phyloP scores from a whole-genome alignment of 2,329 filamentous ascomycete species.

The Cladobotryum protrusum region DNA sequence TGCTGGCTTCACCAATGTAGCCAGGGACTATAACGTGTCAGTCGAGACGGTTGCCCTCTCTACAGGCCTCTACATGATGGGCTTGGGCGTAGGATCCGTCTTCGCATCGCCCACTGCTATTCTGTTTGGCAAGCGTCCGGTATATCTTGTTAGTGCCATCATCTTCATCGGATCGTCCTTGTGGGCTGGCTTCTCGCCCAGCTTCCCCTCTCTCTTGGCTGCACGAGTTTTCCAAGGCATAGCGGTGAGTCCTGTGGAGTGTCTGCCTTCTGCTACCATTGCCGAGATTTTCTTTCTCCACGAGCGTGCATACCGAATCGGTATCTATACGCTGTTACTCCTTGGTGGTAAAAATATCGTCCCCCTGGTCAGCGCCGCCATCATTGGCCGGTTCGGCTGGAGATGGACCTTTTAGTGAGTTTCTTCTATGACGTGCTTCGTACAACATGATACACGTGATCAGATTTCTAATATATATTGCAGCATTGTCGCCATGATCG shows the following conservation, averaged over 20 bases:
- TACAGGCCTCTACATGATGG: constrained; percentile 91
- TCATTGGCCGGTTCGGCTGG: constrained; percentile 75
- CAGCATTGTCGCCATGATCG: constrained; percentile 76
- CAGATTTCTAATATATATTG: not conserved
- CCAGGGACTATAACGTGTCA: constrained; percentile 56
- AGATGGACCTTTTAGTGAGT: constrained; percentile 82
- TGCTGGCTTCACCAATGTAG: constrained; percentile 80
- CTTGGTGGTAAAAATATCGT: constrained; percentile 88
- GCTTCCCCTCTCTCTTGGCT: constrained; percentile 69
- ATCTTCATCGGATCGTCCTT: constrained; percentile 71
- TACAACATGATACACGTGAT: too few species aligned
- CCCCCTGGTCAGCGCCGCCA: constrained; percentile 76
- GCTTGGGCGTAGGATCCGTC: constrained; percentile 77
- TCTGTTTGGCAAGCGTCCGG: constrained; percentile 80
- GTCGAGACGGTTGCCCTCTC: constrained; percentile 75
- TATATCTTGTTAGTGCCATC: constrained; percentile 72
- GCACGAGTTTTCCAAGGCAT: constrained; percentile 85
- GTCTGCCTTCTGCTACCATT: constrained; percentile 86
- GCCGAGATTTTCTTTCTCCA: constrained; percentile 96
- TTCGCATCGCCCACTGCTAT: constrained; percentile 87
- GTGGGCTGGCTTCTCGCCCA: constrained; percentile 83
- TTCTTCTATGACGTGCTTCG: not conserved
- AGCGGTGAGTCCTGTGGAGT: constrained; percentile 84
- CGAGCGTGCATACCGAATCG: constrained; percentile 85
- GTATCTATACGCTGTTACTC: constrained; percentile 84